These are phyloP conservation scores for Gelatoporia subvermispora DNA, from an alignment of 768 basidiomycete genomes.

Conservation along the genomic window DNA sequence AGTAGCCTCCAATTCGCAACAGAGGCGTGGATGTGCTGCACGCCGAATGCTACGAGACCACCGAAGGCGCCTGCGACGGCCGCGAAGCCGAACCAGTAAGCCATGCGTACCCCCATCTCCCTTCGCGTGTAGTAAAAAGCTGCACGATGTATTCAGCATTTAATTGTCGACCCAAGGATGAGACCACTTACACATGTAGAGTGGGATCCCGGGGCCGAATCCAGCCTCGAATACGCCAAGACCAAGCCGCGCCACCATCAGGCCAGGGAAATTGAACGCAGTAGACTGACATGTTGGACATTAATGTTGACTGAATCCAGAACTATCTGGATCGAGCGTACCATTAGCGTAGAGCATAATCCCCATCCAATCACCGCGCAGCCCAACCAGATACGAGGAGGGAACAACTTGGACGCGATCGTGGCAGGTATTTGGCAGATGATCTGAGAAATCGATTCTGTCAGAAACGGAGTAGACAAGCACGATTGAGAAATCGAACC, in stretches of 20 bases:
- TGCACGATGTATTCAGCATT: slow-evolving; percentile 18
- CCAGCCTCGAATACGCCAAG: slow-evolving; percentile 78
- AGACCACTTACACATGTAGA: slow-evolving; percentile 63
- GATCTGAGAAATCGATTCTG: slow-evolving; percentile 40
- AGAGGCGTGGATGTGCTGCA: slow-evolving; percentile 52
- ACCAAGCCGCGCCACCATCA: slow-evolving; percentile 53
- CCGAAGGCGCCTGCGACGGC: slow-evolving; percentile 83
- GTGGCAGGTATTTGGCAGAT: slow-evolving; percentile 66
- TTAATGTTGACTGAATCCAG: neutral
- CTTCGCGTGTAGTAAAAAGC: slow-evolving; percentile 74
- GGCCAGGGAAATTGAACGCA: slow-evolving; percentile 53
- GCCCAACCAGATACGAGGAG: slow-evolving; percentile 66
- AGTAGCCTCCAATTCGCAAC: slow-evolving; percentile 57
- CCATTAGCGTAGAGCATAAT: slow-evolving; percentile 68
- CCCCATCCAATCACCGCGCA: slow-evolving; percentile 70
- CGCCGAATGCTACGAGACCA: slow-evolving; percentile 77
- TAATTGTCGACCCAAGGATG: neutral
- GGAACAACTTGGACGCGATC: slow-evolving; percentile 59
- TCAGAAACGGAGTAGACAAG: neutral
- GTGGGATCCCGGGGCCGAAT: slow-evolving; percentile 71
- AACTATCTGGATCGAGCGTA: slow-evolving; percentile 17
- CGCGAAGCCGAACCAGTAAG: slow-evolving; percentile 82
- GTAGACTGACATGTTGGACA: slow-evolving; percentile 40
- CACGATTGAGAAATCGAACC: slow-evolving; percentile 14
- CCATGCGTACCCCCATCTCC: slow-evolving; percentile 72